Conservation (phyloP, 163 green algal species). For the Chlamydomonas reinhardtii region DNA sequence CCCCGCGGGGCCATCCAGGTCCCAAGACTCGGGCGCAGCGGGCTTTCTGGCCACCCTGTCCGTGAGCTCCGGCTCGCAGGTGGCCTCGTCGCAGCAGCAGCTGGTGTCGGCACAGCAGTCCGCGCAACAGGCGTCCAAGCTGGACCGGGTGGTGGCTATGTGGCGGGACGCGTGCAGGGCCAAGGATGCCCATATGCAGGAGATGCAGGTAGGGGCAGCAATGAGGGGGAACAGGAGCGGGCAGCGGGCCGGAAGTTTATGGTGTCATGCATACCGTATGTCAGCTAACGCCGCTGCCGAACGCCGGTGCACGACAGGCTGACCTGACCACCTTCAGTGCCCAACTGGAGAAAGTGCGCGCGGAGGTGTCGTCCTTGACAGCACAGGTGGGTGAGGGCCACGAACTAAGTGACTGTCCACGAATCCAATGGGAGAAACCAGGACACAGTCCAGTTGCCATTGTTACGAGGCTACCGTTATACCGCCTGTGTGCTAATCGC, state of each 20-base stretch:
- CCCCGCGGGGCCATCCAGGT: background rate
- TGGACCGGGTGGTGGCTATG: conserved; percentile 44
- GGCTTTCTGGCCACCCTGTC: background rate
- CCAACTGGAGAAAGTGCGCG: conserved; percentile 27
- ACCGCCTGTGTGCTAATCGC: no score
- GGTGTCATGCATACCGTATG: no score
- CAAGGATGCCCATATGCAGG: conserved; percentile 37
- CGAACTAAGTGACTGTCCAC: no score
- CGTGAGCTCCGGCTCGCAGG: conserved; percentile 25
- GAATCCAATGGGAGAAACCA: no score
- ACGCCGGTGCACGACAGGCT: background rate
- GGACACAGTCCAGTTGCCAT: no score
- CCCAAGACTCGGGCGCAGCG: background rate
- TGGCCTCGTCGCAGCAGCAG: conserved; percentile 6
- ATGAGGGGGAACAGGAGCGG: background rate
- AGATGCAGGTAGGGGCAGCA: conserved; percentile 25
- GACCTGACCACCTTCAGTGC: conserved; percentile 22
- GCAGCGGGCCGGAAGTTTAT: background rate
- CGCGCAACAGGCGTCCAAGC: conserved; percentile 30
- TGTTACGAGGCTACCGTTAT: no score
- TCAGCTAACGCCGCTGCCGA: no score
- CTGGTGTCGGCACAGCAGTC: conserved; percentile 11
- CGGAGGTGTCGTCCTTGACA: conserved; percentile 4
- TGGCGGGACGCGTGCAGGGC: conserved; percentile 48
- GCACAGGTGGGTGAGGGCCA: conserved; percentile 6